phyloP scores from a whole-genome alignment of 352 stramenopile species.

The Phytopythium vexans region DNA sequence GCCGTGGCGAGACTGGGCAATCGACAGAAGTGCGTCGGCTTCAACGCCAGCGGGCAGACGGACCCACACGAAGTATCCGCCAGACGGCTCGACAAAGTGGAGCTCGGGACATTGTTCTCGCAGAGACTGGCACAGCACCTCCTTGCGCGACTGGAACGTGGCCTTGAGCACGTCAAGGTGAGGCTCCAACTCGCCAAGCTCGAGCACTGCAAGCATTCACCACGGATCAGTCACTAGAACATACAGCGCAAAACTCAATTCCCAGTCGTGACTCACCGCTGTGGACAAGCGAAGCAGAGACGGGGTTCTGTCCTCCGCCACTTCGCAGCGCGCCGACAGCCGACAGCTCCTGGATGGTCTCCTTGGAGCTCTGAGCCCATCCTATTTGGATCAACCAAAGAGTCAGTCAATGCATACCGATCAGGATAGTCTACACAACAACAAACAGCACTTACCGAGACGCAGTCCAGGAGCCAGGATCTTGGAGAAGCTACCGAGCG shows the following conservation, averaged over 20 bases:
- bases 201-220: constrained; percentile 34
- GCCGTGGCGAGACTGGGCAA: constrained; percentile 42
- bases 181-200: constrained; percentile 42
- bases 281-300: constrained; percentile 85
- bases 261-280: constrained; percentile 28
- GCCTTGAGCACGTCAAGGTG: constrained; percentile 46
- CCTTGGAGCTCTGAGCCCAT: constrained; percentile 57
- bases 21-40: constrained; percentile 42
- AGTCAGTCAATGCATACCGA: not conserved
- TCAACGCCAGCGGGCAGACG: constrained; percentile 50
- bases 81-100: constrained; percentile 55
- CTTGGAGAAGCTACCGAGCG: constrained; percentile 94
- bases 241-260: constrained; percentile 12
- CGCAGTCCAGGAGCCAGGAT: constrained; percentile 90
- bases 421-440: not conserved
- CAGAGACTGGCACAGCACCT: constrained; percentile 43
- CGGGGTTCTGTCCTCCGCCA: constrained; percentile 87
- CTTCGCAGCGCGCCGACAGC: constrained; percentile 83
- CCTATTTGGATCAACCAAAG: constrained; percentile 16
- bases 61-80: constrained; percentile 86
- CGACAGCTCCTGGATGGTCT: constrained; percentile 57
- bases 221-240: constrained; percentile 2
- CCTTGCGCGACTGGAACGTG: constrained; percentile 42
- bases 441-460: constrained; percentile 48
- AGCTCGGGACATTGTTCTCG: constrained; percentile 34